These are phyloP conservation scores for Podospora bellae-mahoneyi DNA, from an alignment of 495 filamentous ascomycete genomes.

Conservation along the genomic window DNA sequence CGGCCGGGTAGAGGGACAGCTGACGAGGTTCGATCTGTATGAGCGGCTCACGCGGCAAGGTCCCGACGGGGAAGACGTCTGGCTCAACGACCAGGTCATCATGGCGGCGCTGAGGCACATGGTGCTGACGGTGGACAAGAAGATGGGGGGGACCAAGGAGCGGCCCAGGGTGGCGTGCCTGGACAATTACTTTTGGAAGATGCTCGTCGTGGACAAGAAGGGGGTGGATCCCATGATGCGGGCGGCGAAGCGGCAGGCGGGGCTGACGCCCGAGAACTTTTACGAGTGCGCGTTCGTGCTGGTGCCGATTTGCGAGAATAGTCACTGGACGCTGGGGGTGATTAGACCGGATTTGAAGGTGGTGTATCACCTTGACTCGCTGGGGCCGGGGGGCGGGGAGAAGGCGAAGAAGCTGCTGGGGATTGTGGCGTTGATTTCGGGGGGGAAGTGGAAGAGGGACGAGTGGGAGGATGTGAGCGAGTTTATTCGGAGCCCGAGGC, in stretches of 20 bases:
- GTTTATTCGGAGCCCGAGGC: constrained; percentile 46
- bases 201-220: constrained; percentile 45
- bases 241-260: too few species aligned
- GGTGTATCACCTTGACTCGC: constrained; percentile 74
- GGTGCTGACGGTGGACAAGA: constrained; percentile 56
- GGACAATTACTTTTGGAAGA: constrained; percentile 67
- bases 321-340: constrained; percentile 66
- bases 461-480: constrained; percentile 58
- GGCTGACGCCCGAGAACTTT: constrained; percentile 30
- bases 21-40: constrained; percentile 29
- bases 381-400: constrained; percentile 31
- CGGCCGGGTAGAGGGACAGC: too few species aligned
- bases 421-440: background rate
- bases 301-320: constrained; percentile 42
- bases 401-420: background rate
- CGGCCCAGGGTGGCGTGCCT: constrained; percentile 67
- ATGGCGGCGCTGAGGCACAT: constrained; percentile 62
- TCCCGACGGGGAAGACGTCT: constrained; percentile 33
- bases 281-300: constrained; percentile 44
- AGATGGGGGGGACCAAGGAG: constrained; percentile 42
- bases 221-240: too few species aligned
- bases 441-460: constrained; percentile 41
- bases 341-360: constrained; percentile 60
- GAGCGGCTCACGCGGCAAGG: constrained; percentile 48
- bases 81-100: constrained; percentile 85